Evolutionary conservation across 2,329 filamentous ascomycete species (phyloP), one percentile per base, ranked within the genome.

Genomic region (Plectosphaerella cucumerina): DNA sequence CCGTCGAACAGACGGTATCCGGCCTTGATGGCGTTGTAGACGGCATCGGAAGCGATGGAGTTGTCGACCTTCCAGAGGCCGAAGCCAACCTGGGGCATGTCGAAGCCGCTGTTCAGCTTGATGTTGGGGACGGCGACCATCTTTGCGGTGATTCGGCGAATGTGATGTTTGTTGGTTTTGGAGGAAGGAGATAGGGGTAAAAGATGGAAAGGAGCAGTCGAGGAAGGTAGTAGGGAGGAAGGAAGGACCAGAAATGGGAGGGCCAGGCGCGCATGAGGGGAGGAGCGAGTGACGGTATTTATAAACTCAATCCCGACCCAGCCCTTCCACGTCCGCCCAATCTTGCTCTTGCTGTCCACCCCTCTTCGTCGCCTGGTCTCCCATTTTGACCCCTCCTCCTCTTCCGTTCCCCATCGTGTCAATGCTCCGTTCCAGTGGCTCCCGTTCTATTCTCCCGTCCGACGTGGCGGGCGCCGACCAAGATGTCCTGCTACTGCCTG

Each of bases 31-130:
- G 82, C 82, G 56, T 91, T 85, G 77, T 93, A 93, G 59, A 93
- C 84, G 54, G 81, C 82, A 61, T 93, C 87, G 61, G 89, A 84
- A 64, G 81, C 85, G 50, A 82, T 84, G 49, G 82, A 80, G 59
- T 87, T 87, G 68, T 83, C 82, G 58, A 94, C 87, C 75, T 94
- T 94, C 89, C 89, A 94, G 59, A 93, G 80, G 53, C 86, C 86
- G 66, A 89, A 89, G 69, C 86, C 86, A 58, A 89, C 85, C 67
- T 86, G 81, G 63, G 86, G 86, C 86, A 89, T 89, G 61, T 87
- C 76, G 60, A 80, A 65, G 70, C 84, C 82, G 69, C 75, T 83
- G 71, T 73, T 85, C 56, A 86, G 79, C 72, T 84, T 85, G 67
- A 85, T 73, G 53, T 70, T 80, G 50, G 74, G 67, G 62, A 71